phyloP scores from a whole-genome alignment of 2,329 filamentous ascomycete species.

The Ceratocystis smalleyi region DNA sequence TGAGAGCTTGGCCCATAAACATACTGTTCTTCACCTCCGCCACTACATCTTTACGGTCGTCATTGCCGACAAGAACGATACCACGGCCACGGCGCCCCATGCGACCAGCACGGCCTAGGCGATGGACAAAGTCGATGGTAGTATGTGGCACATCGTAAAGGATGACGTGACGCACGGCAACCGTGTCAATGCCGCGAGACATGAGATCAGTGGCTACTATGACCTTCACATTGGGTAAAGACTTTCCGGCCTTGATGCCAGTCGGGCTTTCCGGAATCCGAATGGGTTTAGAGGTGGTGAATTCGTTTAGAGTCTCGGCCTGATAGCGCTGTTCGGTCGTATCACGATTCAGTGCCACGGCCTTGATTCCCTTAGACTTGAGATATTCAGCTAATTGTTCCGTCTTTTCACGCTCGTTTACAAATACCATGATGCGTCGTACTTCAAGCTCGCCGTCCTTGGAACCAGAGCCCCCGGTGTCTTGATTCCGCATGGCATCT shows the following conservation, averaged over 20 bases:
- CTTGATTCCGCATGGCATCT: conserved; percentile 46
- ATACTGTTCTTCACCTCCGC: conserved; percentile 81
- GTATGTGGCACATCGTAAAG: conserved; percentile 96
- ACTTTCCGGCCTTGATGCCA: conserved; percentile 30
- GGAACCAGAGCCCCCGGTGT: conserved; percentile 23
- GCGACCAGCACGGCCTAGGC: conserved; percentile 75
- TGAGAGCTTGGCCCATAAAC: conserved; percentile 65
- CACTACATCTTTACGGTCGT: conserved; percentile 80
- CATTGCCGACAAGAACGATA: conserved; percentile 76
- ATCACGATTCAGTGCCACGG: conserved; percentile 71
- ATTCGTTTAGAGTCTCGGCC: conserved; percentile 58
- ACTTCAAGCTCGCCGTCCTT: conserved; percentile 34
- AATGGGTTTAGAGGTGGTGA: conserved; percentile 41
- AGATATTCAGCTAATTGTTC: conserved; percentile 68
- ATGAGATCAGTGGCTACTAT: conserved; percentile 89
- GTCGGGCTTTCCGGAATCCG: conserved; percentile 26
- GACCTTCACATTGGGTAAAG: conserved; percentile 66
- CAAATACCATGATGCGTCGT: conserved; percentile 84
- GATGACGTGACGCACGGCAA: conserved; percentile 80
- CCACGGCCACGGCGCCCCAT: conserved; percentile 85
- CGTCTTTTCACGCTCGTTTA: conserved; percentile 87
- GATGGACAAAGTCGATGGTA: conserved; percentile 95
- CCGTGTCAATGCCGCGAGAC: conserved; percentile 83
- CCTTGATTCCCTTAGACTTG: conserved; percentile 71
- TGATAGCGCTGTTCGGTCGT: conserved; percentile 57